Evolutionary conservation across 192 early-diverging fungal species (phyloP).

Genomic region (Phycomyces nitens): DNA sequence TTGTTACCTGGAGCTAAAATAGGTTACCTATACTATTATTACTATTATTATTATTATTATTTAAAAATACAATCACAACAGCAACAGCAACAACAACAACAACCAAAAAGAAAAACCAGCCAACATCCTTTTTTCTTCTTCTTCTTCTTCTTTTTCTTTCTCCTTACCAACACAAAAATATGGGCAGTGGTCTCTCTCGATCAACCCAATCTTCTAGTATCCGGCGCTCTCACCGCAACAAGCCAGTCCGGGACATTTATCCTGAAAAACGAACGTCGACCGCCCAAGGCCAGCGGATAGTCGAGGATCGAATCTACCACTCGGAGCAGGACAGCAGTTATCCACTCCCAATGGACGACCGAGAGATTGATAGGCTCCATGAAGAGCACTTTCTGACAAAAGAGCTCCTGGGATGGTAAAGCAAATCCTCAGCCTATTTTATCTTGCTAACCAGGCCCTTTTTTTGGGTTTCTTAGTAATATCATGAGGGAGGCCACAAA

Average conservation of each 20-base stretch:
- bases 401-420: slow-evolving; percentile 28
- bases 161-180: slow-evolving; percentile 3
- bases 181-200: slow-evolving; percentile 17
- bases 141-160: slow-evolving; percentile 1
- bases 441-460: background rate
- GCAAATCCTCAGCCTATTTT: no score
- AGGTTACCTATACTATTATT: background rate
- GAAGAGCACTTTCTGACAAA: slow-evolving; percentile 28
- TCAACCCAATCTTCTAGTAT: slow-evolving; percentile 2
- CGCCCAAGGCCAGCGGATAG: background rate
- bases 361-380: slow-evolving; percentile 26
- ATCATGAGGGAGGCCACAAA: slow-evolving; percentile 26
- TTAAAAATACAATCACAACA: no score
- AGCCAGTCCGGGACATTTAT: background rate
- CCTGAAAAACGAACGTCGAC: slow-evolving; percentile 5
- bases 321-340: slow-evolving; percentile 11
- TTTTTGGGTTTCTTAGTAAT: slow-evolving; percentile 16
- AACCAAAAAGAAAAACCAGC: background rate
- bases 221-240: background rate
- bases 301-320: slow-evolving; percentile 23
- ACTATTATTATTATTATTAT: background rate
- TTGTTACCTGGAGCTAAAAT: background rate
- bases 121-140: background rate
- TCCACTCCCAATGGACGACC: slow-evolving; percentile 20
- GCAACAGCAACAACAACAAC: no score